A percentile compares a stretch with the other conserved stretches of the same genome.
Conservation (phyloP, 1,284 basidiomycete species). For the Cerrena zonata region DNA sequence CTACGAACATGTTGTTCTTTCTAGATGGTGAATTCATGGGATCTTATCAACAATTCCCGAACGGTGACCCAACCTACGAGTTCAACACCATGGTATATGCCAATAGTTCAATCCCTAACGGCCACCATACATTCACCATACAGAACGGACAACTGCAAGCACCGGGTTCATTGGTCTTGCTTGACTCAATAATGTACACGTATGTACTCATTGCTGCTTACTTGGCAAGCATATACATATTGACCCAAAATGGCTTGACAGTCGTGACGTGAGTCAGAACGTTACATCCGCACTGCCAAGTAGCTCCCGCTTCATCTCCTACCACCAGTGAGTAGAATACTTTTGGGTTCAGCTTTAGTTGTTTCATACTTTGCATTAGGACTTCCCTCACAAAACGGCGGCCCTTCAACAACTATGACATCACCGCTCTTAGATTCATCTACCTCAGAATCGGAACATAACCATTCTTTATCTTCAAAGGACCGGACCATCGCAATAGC, state of each 20-base stretch:
- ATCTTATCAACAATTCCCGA: conserved; percentile 18
- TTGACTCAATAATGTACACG: conserved; percentile 22
- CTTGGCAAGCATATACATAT: not conserved
- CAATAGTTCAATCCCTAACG: conserved; percentile 20
- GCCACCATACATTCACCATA: conserved; percentile 16
- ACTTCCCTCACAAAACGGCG: not conserved
- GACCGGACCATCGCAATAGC: not conserved
- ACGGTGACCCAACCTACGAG: conserved; percentile 14
- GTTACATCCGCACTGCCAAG: not conserved
- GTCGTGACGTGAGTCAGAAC: not conserved
- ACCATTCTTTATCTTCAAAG: not conserved
- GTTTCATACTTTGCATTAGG: not conserved
- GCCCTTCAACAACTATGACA: not conserved
- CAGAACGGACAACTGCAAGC: conserved; percentile 12
- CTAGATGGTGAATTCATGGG: conserved; percentile 28
- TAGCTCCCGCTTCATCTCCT: not conserved
- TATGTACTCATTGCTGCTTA: conserved; percentile 7
- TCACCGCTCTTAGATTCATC: not conserved
- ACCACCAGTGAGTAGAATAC: too few species aligned
- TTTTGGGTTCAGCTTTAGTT: too few species aligned
- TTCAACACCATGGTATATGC: conserved; percentile 31
- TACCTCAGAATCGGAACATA: not conserved
- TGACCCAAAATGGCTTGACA: not conserved
- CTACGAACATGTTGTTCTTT: conserved; percentile 33
- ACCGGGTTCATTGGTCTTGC: conserved; percentile 13